phyloP scores from a whole-genome alignment of 2,329 filamentous ascomycete species.

The Aureobasidium melanogenum region DNA sequence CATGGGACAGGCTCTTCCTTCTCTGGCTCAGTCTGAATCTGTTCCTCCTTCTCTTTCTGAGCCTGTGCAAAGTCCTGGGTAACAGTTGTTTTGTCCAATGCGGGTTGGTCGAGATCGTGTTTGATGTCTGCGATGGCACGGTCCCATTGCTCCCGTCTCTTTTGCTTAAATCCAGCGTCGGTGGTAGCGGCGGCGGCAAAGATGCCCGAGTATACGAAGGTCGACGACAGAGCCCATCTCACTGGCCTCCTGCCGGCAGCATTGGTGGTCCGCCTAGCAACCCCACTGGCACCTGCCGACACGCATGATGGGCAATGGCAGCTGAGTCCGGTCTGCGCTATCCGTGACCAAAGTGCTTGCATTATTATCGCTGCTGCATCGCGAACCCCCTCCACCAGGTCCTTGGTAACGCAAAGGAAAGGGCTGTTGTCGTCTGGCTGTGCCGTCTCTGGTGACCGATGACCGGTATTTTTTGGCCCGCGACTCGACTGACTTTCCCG shows the following conservation, averaged over 20 bases:
- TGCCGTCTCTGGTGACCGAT: neutral
- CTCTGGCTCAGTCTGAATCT: neutral
- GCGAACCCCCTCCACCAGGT: neutral
- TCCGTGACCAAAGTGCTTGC: conserved; percentile 61
- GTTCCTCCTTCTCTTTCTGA: conserved; percentile 6
- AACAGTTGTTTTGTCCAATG: neutral
- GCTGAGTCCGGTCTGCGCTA: conserved; percentile 50
- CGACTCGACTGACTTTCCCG: neutral
- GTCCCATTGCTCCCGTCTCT: conserved; percentile 53
- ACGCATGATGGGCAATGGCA: conserved; percentile 57
- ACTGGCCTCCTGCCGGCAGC: conserved; percentile 41
- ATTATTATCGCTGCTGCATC: conserved; percentile 36
- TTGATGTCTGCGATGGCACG: conserved; percentile 48
- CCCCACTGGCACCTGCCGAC: conserved; percentile 31
- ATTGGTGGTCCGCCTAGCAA: conserved; percentile 45
- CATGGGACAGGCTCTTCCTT: neutral
- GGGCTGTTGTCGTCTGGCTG: neutral
- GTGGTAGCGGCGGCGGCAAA: conserved; percentile 56
- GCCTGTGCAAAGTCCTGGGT: neutral
- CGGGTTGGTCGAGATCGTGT: conserved; percentile 30
- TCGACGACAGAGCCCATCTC: conserved; percentile 44
- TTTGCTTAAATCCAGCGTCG: conserved; percentile 53
- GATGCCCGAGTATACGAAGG: conserved; percentile 59
- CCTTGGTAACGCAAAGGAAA: neutral
- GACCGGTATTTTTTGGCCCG: neutral